These are phyloP conservation scores for Solanum gracilifrons DNA, from an alignment of 257 asterid species.

Conservation along the genomic window DNA sequence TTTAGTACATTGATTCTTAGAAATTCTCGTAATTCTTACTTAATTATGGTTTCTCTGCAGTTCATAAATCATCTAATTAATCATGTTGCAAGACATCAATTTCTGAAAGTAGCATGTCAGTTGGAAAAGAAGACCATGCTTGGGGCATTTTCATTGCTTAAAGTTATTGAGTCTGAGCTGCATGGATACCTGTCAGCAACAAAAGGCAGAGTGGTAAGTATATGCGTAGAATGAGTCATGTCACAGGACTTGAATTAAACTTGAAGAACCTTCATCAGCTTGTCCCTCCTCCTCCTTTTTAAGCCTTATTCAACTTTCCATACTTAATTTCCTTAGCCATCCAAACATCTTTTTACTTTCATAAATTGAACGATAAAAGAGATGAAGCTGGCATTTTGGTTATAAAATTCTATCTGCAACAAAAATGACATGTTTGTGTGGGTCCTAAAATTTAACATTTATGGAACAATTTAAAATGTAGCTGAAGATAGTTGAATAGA, in stretches of 20 bases:
- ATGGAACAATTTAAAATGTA: background rate
- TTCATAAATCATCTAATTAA: constrained; percentile 82
- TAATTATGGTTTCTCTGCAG: constrained; percentile 29
- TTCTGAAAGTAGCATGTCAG: constrained; percentile 87
- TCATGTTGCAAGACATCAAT: constrained; percentile 82
- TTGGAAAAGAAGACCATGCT: constrained; percentile 93
- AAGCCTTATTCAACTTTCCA: background rate
- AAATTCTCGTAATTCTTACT: background rate
- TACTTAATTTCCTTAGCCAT: background rate
- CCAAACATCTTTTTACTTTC: background rate
- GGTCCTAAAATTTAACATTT: background rate
- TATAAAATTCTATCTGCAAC: background rate
- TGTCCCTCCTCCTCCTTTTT: background rate
- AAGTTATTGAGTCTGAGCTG: constrained; percentile 83
- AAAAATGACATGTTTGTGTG: background rate
- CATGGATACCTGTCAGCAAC: constrained; percentile 88
- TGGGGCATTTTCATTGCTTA: constrained; percentile 84
- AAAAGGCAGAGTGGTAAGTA: constrained; percentile 82
- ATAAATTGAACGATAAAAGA: background rate
- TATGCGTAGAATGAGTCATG: background rate
- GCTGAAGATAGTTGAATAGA: background rate
- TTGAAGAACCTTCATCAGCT: background rate
- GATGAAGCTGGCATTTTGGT: background rate
- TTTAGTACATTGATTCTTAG: background rate
- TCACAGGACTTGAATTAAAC: background rate